A percentile compares a stretch with the other conserved stretches of the same genome.
phyloP scores from a whole-genome alignment of 2,329 filamentous ascomycete genomes.

The Fusarium coicis region DNA sequence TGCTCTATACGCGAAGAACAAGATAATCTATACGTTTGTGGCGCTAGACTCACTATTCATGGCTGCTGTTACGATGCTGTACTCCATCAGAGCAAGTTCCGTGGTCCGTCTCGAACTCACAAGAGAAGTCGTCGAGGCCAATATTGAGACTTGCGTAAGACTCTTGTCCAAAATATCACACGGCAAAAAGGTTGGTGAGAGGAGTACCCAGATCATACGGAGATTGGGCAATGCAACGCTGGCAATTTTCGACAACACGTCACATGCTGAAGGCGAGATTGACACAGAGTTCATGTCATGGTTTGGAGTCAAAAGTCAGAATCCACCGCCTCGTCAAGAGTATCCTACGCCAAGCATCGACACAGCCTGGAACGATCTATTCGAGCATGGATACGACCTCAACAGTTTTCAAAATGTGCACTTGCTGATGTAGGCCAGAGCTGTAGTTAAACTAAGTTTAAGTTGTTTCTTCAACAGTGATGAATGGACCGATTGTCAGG shows the following conservation, averaged over 20 bases:
- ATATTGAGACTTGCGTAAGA: conserved; percentile 34
- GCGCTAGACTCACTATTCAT: conserved; percentile 33
- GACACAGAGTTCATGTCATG: conserved; percentile 43
- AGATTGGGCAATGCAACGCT: conserved; percentile 37
- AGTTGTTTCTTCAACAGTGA: background rate
- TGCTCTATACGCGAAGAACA: conserved; percentile 38
- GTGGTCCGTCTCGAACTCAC: conserved; percentile 30
- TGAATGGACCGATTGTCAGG: background rate
- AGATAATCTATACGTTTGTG: conserved; percentile 38
- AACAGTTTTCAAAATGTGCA: conserved; percentile 33
- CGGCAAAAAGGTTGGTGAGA: conserved; percentile 32
- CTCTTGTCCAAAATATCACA: conserved; percentile 37
- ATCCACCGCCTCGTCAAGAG: conserved; percentile 30
- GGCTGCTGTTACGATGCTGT: conserved; percentile 40
- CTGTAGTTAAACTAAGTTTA: background rate
- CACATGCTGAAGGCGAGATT: conserved; percentile 28
- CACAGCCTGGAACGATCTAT: conserved; percentile 39
- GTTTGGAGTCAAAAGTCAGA: conserved; percentile 39
- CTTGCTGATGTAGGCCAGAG: conserved; percentile 14
- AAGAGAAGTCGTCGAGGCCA: conserved; percentile 36
- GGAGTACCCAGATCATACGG: conserved; percentile 32
- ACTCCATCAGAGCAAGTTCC: conserved; percentile 33
- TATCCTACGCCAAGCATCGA: conserved; percentile 40
- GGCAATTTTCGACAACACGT: conserved; percentile 31
- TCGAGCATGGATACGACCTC: conserved; percentile 39